Evolutionary conservation across 2,329 filamentous ascomycete species (phyloP), one percentile per base, ranked within the genome.

Genomic region (Zymoseptoria brevis): DNA sequence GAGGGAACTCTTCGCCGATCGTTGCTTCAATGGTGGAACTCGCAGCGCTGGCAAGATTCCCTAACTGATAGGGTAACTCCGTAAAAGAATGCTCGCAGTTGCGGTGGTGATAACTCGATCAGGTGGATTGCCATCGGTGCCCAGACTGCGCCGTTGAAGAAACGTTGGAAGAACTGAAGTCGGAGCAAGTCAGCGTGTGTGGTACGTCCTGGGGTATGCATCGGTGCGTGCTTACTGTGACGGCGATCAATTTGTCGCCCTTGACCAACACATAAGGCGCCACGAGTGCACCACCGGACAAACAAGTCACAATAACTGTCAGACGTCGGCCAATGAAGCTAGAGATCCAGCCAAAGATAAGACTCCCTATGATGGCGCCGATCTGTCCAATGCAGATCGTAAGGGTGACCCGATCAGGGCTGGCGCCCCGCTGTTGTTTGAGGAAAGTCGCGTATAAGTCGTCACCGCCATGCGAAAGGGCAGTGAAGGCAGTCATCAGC

Each of bases 361-460:
- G 72, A 22, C 73, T 71, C 24, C 74, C 73, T 60, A 69, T 57
- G 51, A 74, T 61, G 22, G 69, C 72, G 59, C 73, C 75, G 56
- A 73, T 66, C 66, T 72, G 70, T 50, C 66, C 70, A 50, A 72
- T 66, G 0, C 74, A 71, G 1, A 68, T 72, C 7, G 73, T 68
- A 9, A 75, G 63, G 1, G 74, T 76, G 8, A 68, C 67, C 1
- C 72, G 59, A 1, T 66, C 72, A 4, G 69, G 51, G 3, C 57
- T 58, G 55, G 73, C 60, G 4, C 66, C 66, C n/a, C 70, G 65
- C 57, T 76, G 70, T 41, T 74, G 68, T 57, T 72, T 73, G 4
- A 77, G 65, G 53, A 75, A 73, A 0, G 75, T 75, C 35, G 75
- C 73, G 60, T 75, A 76, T 7, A 76, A 67, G 61, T 77, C 75